Evolutionary conservation across 2,329 filamentous ascomycete genomes (phyloP).

Genomic region (Fusarium sublunatum): DNA sequence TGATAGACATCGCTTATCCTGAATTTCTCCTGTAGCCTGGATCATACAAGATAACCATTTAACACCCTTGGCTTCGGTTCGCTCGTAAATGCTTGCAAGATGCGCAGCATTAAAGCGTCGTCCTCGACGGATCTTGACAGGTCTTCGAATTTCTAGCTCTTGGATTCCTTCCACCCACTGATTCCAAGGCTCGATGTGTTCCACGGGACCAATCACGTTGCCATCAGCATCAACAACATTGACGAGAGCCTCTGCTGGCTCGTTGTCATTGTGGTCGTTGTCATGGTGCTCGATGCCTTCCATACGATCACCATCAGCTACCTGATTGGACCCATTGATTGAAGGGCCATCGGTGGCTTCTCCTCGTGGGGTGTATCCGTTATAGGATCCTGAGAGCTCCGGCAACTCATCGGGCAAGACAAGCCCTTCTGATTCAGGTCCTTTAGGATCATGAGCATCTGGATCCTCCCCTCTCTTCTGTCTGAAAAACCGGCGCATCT

Average conservation of each 20-base stretch:
- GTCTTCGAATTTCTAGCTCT: constrained; percentile 53
- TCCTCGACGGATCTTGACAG: constrained; percentile 56
- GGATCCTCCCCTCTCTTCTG: constrained; percentile 46
- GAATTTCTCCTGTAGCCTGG: constrained; percentile 60
- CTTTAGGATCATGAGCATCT: constrained; percentile 24
- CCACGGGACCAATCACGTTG: constrained; percentile 53
- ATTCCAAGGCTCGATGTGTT: constrained; percentile 54
- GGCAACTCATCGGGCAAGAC: constrained; percentile 23
- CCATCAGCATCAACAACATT: constrained; percentile 54
- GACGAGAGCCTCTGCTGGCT: constrained; percentile 42
- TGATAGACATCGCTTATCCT: constrained; percentile 53
- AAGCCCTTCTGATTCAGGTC: constrained; percentile 29
- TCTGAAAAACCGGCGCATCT: constrained; percentile 52
- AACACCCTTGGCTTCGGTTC: constrained; percentile 55
- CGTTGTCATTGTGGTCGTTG: constrained; percentile 21
- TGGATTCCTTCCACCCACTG: constrained; percentile 55
- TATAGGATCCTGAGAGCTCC: constrained; percentile 17
- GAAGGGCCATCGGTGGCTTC: constrained; percentile 6
- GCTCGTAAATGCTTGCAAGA: constrained; percentile 56
- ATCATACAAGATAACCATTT: constrained; percentile 63
- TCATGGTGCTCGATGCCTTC: constrained; percentile 37
- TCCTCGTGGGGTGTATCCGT: constrained; percentile 18
- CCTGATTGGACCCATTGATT: not conserved
- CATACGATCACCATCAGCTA: constrained; percentile 27
- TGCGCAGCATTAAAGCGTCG: constrained; percentile 55